Conservation (phyloP, 306 rosid species). For the Cotoneaster glaucophyllus region DNA sequence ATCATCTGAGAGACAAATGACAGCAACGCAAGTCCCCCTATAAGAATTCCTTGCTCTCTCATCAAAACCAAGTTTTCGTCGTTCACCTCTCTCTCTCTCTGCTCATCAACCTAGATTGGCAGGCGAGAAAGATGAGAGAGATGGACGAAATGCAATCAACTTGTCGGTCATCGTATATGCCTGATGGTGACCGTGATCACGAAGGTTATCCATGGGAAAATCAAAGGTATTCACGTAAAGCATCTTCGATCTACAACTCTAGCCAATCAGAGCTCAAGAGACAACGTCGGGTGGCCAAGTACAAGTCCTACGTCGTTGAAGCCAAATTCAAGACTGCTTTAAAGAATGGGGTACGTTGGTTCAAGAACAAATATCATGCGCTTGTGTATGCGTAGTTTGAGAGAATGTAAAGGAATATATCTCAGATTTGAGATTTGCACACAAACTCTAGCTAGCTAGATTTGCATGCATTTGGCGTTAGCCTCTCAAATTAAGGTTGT, state of each 20-base stretch:
- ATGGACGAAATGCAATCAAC: neutral
- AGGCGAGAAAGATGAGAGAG: constrained; percentile 6
- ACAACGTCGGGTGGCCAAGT: constrained; percentile 22
- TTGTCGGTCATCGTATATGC: neutral
- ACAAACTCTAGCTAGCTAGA: neutral
- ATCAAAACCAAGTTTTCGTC: neutral
- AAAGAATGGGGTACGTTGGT: constrained; percentile 31
- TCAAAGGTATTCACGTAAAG: neutral
- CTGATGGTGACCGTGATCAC: neutral
- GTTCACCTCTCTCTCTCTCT: neutral
- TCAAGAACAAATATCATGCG: constrained; percentile 26
- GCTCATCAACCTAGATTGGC: neutral
- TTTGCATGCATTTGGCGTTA: neutral
- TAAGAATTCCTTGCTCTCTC: neutral
- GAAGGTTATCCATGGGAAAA: neutral
- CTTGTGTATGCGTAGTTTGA: constrained; percentile 11
- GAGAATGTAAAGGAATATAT: neutral
- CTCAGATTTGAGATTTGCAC: neutral
- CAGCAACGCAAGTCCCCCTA: neutral
- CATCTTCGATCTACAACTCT: neutral
- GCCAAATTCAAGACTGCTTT: constrained; percentile 13
- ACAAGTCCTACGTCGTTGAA: constrained; percentile 18
- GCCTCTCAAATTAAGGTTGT: neutral
- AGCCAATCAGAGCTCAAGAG: constrained; percentile 25
- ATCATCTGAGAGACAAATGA: neutral